Base-by-base conservation (phyloP, 2,329 filamentous ascomycete species). In the Fusarium compactum region DNA sequence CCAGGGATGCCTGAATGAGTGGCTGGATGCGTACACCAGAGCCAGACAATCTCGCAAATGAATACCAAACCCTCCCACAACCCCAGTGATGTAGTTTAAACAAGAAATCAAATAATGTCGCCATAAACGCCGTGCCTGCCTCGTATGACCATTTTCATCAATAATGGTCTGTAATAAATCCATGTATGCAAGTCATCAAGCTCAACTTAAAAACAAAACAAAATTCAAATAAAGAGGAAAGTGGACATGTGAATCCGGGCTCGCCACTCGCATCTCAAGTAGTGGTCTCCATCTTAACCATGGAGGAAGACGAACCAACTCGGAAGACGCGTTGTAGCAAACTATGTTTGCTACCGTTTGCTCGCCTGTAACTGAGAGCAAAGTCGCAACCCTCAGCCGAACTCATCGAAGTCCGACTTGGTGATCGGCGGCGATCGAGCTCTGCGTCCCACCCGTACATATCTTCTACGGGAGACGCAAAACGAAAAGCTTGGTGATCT, bases 381-480 rank as follows among this genome's bases (percentile, higher is more conserved):
- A 73, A 54, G 5, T 74, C 72, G 43, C 58, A 59, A n/a, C 61
- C 62, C n/a, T 70, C 58, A 12, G 48, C 30, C 6, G 62, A 52
- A 20, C 56, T 63, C 51, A 66, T 48, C 4, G 64, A 71, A 8
- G 61, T 46, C 20, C 63, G 55, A 16, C 64, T 58, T 34, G 59
- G 52, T 8, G 59, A 53, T 22, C 64, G 50, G 14, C 67, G 62
- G 45, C 73, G 74, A 18, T 74, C 61, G 45, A 76, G 74, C 67
- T 85, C 85, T 12, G 84, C 85, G 62, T 88, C 85, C 86, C 86
- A 88, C 15, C 86, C 86, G 59, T 88, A 88, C 7, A 82, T 70
- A 58, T 88, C 85, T 22, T 54, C 58, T 8, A 66, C 51, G 3
- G 71, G 56, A 11, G 71, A 66, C 5, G 72, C 59, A 41, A 64